Base-by-base conservation (phyloP, 805 yeast genomes). In the Yarrowia yakushimensis region DNA sequence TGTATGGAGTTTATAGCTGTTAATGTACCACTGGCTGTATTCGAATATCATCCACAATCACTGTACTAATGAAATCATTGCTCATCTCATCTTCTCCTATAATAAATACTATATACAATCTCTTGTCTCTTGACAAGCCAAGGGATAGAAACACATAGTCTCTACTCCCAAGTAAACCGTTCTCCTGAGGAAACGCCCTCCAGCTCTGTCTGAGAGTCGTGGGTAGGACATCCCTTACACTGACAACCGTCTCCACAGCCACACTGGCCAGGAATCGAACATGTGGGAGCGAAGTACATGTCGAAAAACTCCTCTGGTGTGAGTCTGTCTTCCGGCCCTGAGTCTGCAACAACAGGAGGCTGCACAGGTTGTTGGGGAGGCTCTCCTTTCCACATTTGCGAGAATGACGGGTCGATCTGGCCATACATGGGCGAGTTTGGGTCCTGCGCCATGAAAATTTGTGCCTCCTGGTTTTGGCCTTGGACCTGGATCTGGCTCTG, bases 181-280 rank as follows among this genome's bases (percentile, higher is more conserved):
- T 55, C 61, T 9, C 48, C 48, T 11, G 46, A 39, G 27, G 30
- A 12, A 4, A 20, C 36, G 4, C 39, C 48, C 12, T 39, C 61
- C 50, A 27, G 11, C 23, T 55, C 61, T 36, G 61, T 55, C 22
- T 39, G 48, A 13, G 20, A 22, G 10, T 69, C 70, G 62, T 70
- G 73, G 1, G 66, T 66, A 3, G 71, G 65, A 55, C 78, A 75
- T 36, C 74, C 76, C 10, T 68, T 70, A 60, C 78, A 75, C 27
- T 66, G 63, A 57, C 78, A 75, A 22, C 62, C 65, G 11, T 72
- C 75, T 3, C 76, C 77, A 60, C 78, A 75, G 18, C 71, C 68
- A 57, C 78, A 75, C 59, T 72, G 71, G 18, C 77, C 77, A 0
- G 77, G 77, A 37, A 75, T 66, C 7, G 72, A 73, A 55, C 78